Evolutionary conservation across 2,329 filamentous ascomycete species (phyloP).

Genomic region (Venturia oleaginea): DNA sequence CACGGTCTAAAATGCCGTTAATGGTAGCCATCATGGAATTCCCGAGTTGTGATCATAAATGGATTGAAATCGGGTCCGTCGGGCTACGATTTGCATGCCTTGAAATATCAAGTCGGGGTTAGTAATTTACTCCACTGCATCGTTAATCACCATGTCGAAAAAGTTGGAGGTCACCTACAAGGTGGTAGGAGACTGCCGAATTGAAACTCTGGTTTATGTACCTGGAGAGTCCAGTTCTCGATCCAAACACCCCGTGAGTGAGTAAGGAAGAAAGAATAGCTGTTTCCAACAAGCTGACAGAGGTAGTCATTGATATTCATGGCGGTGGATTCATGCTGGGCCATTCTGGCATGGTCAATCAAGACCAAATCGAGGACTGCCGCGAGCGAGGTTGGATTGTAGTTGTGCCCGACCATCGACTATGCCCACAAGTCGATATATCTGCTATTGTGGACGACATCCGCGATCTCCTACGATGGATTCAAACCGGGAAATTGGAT

Average conservation of each 20-base stretch:
- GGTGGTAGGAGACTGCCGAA: constrained; percentile 11
- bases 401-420: constrained; percentile 21
- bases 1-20: not conserved
- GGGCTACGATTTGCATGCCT: not conserved
- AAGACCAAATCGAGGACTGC: constrained; percentile 18
- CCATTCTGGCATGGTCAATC: constrained; percentile 17
- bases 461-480: constrained; percentile 29
- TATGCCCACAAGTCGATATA: constrained; percentile 27
- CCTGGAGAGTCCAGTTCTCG: not conserved
- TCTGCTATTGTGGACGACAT: constrained; percentile 27
- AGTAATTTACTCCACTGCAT: not conserved
- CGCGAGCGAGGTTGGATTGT: constrained; percentile 18
- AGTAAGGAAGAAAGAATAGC: not conserved
- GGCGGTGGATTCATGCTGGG: constrained; percentile 38
- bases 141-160: not conserved
- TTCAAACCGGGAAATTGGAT: constrained; percentile 24
- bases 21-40: not conserved
- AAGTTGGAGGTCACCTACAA: constrained; percentile 13
- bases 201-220: constrained; percentile 15
- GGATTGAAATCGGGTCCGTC: not conserved
- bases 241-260: not conserved
- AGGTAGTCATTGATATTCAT: constrained; percentile 22
- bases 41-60: not conserved
- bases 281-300: not conserved
- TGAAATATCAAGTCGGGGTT: not conserved